A percentile compares a stretch with the other conserved stretches of the same genome.
These are phyloP conservation scores for Asclepias syriaca DNA, from an alignment of 257 asterid genomes.

Conservation along the genomic window DNA sequence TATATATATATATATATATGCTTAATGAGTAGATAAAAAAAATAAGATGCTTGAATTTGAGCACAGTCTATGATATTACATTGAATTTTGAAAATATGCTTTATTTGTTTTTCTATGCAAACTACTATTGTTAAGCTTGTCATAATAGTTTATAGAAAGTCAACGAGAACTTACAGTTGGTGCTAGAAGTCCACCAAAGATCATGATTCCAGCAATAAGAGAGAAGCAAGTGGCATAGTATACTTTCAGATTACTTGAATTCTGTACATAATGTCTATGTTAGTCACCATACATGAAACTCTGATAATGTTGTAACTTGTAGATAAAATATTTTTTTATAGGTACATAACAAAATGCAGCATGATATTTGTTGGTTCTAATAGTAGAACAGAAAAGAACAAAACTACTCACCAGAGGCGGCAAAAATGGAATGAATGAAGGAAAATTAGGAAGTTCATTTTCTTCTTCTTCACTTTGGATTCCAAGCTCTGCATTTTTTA, in stretches of 20 bases:
- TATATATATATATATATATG: not conserved
- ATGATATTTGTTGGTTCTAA: not conserved
- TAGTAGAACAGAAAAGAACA: not conserved
- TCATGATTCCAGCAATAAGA: constrained; percentile 83
- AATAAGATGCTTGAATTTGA: constrained; percentile 1
- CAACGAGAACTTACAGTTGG: constrained; percentile 60
- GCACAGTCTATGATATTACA: not conserved
- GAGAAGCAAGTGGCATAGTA: constrained; percentile 86
- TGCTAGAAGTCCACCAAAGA: constrained; percentile 94
- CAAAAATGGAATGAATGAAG: constrained; percentile 92
- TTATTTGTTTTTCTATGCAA: not conserved
- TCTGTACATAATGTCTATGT: constrained; percentile 40
- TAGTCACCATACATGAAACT: not conserved
- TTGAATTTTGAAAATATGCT: not conserved
- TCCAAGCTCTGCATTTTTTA: constrained; percentile 74
- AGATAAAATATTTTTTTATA: not conserved
- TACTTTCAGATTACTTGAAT: constrained; percentile 62
- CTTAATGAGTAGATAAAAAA: not conserved
- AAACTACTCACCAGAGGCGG: constrained; percentile 79
- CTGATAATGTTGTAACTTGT: not conserved
- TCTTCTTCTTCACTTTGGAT: constrained; percentile 57
- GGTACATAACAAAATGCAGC: not conserved
- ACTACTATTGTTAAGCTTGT: not conserved
- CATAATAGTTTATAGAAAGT: not conserved
- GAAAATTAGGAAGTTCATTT: constrained; percentile 84